These are phyloP conservation scores for Trichoderma lentiforme DNA, from an alignment of 2,329 filamentous ascomycete species.

Conservation along the genomic window DNA sequence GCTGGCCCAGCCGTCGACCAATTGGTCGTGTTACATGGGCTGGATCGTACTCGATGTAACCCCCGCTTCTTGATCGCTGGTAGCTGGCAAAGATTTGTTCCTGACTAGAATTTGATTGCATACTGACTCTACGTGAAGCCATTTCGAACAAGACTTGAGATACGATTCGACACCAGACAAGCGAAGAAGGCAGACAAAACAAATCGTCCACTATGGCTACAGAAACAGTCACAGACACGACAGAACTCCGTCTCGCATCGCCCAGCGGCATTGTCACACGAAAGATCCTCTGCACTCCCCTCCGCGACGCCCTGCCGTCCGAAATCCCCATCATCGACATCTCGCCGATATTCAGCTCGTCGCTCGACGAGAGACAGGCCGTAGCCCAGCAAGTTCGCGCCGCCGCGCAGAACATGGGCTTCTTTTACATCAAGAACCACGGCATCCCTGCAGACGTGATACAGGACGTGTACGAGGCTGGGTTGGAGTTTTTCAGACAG, in stretches of 20 bases:
- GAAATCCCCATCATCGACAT: conserved; percentile 56
- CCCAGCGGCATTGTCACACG: conserved; percentile 37
- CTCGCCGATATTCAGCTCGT: conserved; percentile 36
- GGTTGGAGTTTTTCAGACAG: conserved; percentile 48
- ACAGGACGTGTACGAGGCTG: conserved; percentile 31
- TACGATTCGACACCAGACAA: neutral
- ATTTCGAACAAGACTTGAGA: neutral
- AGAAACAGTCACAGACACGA: conserved; percentile 21
- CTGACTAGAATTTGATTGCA: neutral
- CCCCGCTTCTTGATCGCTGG: neutral
- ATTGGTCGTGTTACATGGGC: neutral
- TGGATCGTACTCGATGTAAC: neutral
- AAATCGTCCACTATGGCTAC: conserved; percentile 6
- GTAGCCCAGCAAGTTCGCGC: conserved; percentile 41
- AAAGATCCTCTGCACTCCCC: conserved; percentile 33
- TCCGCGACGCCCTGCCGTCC: conserved; percentile 35
- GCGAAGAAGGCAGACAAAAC: too few species aligned
- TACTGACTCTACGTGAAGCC: neutral
- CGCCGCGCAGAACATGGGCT: conserved; percentile 50
- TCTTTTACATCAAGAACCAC: conserved; percentile 55
- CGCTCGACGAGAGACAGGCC: conserved; percentile 33
- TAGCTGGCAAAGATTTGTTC: neutral
- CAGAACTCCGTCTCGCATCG: conserved; percentile 35
- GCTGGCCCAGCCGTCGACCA: neutral
- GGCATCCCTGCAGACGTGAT: conserved; percentile 37